Base-by-base conservation (phyloP, 352 stramenopile genomes). In the Phytopythium boreale region DNA sequence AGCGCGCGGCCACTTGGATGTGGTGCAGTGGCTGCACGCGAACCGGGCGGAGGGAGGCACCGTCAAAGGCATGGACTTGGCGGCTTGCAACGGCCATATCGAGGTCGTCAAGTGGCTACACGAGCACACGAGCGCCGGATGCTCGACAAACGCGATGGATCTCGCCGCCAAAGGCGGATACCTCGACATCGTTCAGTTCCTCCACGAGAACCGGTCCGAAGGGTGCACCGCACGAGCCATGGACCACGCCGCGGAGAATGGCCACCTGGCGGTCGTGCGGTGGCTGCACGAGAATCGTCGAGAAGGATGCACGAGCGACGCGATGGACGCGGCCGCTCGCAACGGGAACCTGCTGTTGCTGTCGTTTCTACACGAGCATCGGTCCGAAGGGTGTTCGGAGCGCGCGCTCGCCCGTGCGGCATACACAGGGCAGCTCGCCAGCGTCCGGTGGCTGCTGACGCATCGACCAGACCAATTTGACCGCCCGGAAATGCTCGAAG, bases 61-160 rank as follows among this genome's bases (percentile, higher is more conserved):
- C 0, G 69, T 77, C 50, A 78, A 80, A 46, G 82, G 82, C 0
- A 75, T 91, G 56, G 79, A 89, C 69, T 64, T 77, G n/a, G 80
- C 84, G 12, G 82, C 84, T 0, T 77, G 68, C 36, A 76, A 82
- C 24, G 78, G 78, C 10, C 74, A 87, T 62, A 50, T 86, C 37
- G 39, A 68, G 2, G 64, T 87, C 17, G 66, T 89, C 1, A 47
- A 68, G 52, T 89, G 76, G 64, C 47, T 89, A 1, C 73, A 88
- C 56, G 26, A 44, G 6, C 58, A 86, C 47, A 76, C 74, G 12
- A 49, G 15, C 7, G 73, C 67, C 24, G 70, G 71, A 1, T 86
- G 79, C 50, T 81, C 69, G 0, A 80, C 74, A 11, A 66, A 75
- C 22, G 68, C 72, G 2, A 80, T 87, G 63, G 70, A 77, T 37